Conservation (phyloP, 2,329 filamentous ascomycete genomes). For the Calonectria multiphialidica region DNA sequence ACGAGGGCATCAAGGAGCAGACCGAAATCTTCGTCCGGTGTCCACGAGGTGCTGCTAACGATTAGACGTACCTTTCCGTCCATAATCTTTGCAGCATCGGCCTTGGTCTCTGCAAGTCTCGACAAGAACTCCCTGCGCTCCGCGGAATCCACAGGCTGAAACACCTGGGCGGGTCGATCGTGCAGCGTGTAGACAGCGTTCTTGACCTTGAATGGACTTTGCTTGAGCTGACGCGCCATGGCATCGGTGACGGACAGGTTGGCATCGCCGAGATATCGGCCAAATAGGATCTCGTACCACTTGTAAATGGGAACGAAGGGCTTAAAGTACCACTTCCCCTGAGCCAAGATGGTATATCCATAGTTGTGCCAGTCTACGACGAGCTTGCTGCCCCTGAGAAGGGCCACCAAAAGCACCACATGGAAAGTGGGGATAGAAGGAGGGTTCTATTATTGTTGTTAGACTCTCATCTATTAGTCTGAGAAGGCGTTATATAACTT, state of each 20-base stretch:
- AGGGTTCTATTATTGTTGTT: conserved; percentile 74
- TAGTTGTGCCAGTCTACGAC: conserved; percentile 99
- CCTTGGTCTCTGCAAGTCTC: conserved; percentile 72
- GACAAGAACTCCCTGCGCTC: conserved; percentile 71
- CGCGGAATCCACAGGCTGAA: conserved; percentile 73
- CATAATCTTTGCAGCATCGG: conserved; percentile 70
- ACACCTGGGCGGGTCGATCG: conserved; percentile 87
- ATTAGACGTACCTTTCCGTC: conserved; percentile 74
- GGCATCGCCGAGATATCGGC: conserved; percentile 73
- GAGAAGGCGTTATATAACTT: conserved; percentile 28
- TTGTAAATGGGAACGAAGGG: conserved; percentile 83
- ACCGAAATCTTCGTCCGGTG: conserved; percentile 94
- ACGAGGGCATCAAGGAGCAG: conserved; percentile 87
- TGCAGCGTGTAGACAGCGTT: conserved; percentile 80
- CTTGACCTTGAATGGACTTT: conserved; percentile 72
- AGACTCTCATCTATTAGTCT: neutral
- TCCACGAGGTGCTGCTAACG: conserved; percentile 97
- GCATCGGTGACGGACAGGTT: conserved; percentile 92
- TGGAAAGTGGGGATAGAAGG: conserved; percentile 93
- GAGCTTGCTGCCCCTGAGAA: conserved; percentile 82
- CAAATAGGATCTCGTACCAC: conserved; percentile 81
- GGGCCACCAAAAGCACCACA: conserved; percentile 78
- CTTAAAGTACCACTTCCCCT: conserved; percentile 68
- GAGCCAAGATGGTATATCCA: conserved; percentile 90
- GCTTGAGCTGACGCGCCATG: conserved; percentile 80